phyloP scores from a whole-genome alignment of 2,329 filamentous ascomycete genomes.

The Claviceps capensis region DNA sequence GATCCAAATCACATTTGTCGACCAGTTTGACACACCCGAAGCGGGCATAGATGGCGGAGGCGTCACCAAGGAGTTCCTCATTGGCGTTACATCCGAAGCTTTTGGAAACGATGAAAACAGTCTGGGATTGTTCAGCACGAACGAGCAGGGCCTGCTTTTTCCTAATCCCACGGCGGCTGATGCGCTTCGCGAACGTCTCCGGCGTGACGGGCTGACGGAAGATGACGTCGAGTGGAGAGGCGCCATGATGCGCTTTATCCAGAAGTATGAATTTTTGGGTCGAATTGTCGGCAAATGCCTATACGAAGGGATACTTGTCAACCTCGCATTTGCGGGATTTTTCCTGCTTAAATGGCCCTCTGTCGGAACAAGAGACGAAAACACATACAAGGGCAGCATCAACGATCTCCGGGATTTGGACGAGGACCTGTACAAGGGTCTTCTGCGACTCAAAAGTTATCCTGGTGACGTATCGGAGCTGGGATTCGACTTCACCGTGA shows the following conservation, averaged over 20 bases:
- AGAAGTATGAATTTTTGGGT: constrained; percentile 80
- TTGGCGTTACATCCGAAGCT: constrained; percentile 72
- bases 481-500: constrained; percentile 77
- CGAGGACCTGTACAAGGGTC: constrained; percentile 76
- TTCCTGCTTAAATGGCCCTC: constrained; percentile 93
- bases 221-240: constrained; percentile 42
- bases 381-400: constrained; percentile 76
- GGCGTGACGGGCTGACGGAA: constrained; percentile 35
- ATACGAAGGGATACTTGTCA: constrained; percentile 91
- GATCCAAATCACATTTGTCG: constrained; percentile 92
- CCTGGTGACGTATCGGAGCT: constrained; percentile 57
- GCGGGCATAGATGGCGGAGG: constrained; percentile 94
- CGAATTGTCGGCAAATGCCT: constrained; percentile 91
- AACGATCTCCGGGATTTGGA: constrained; percentile 92
- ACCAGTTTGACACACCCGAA: constrained; percentile 74
- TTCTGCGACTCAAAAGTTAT: constrained; percentile 75
- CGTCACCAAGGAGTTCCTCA: constrained; percentile 94
- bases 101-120: constrained; percentile 43
- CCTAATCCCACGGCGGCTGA: constrained; percentile 73
- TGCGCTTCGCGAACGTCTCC: constrained; percentile 46
- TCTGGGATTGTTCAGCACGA: constrained; percentile 60
- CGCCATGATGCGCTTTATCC: constrained; percentile 46
- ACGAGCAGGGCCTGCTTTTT: constrained; percentile 74
- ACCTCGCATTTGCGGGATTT: constrained; percentile 86
- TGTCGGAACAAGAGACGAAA: constrained; percentile 47